Conservation (phyloP, 441 rosid species). For the Viola pubescens region DNA sequence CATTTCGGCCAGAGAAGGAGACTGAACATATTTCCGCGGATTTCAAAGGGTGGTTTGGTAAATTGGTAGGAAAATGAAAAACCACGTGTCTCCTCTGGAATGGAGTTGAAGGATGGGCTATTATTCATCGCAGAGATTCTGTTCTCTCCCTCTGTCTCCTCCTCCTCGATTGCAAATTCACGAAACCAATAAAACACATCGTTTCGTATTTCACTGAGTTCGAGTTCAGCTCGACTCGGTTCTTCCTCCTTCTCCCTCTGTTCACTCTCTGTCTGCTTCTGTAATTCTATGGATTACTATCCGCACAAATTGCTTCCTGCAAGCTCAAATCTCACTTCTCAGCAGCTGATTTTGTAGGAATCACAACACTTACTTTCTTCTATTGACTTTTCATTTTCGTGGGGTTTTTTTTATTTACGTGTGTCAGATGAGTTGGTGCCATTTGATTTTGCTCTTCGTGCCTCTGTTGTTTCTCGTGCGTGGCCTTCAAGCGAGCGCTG, state of each 20-base stretch:
- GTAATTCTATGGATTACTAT: not conserved
- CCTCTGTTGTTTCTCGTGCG: conserved; percentile 24
- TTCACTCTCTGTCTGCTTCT: not conserved
- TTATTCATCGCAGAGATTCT: not conserved
- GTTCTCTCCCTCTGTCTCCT: conserved; percentile 13
- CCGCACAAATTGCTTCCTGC: not conserved
- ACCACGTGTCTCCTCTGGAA: conserved; percentile 27
- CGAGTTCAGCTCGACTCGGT: conserved; percentile 12
- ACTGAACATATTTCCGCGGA: too few species aligned
- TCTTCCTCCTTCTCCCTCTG: not conserved
- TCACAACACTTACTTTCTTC: conserved; percentile 7
- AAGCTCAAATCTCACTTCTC: not conserved
- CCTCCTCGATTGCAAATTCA: not conserved
- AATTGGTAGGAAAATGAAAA: not conserved
- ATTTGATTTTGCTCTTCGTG: conserved; percentile 29
- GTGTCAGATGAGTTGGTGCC: conserved; percentile 37
- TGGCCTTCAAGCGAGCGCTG: conserved; percentile 46
- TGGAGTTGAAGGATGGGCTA: conserved; percentile 13
- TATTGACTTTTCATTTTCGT: conserved; percentile 8
- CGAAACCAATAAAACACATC: not conserved
- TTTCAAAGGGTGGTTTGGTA: conserved; percentile 9
- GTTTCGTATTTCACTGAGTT: conserved; percentile 4
- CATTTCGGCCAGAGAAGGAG: too few species aligned
- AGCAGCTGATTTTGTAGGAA: conserved; percentile 17
- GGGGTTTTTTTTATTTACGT: not conserved